Percentiles rank a stretch among this genome's conserved stretches.
Evolutionary conservation across 2,329 filamentous ascomycete species (phyloP).

Genomic region (Capronia coronata): DNA sequence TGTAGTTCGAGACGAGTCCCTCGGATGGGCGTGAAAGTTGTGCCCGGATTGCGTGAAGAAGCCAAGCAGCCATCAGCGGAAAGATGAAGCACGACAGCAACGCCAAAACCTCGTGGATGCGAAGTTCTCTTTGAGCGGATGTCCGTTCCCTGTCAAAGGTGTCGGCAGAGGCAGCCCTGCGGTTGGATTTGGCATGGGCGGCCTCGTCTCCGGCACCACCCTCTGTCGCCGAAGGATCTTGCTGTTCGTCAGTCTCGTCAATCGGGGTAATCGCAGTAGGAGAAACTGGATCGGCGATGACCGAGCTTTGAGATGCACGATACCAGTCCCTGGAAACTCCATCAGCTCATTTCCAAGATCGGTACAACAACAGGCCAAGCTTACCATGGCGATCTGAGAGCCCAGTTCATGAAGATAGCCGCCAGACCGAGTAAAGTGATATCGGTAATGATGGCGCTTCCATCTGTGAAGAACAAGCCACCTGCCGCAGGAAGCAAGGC

Average conservation of each 20-base stretch:
- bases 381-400: conserved; percentile 81
- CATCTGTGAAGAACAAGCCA: conserved; percentile 77
- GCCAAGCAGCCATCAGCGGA: conserved; percentile 70
- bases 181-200: neutral
- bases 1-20: conserved; percentile 84
- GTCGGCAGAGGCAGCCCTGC: conserved; percentile 14
- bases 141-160: conserved; percentile 19
- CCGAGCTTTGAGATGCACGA: conserved; percentile 59
- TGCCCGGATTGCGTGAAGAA: conserved; percentile 72
- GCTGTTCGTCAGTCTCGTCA: conserved; percentile 32
- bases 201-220: conserved; percentile 2
- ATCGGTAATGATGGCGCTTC: conserved; percentile 76
- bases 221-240: conserved; percentile 18
- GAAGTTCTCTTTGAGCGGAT: conserved; percentile 56
- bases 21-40: conserved; percentile 79
- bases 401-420: conserved; percentile 86
- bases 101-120: conserved; percentile 66
- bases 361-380: conserved; percentile 25
- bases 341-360: conserved; percentile 15
- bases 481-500: conserved; percentile 80
- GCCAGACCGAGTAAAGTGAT: conserved; percentile 72
- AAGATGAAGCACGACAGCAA: conserved; percentile 71
- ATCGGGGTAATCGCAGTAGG: conserved; percentile 28
- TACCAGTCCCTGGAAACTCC: conserved; percentile 60
- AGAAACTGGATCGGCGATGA: conserved; percentile 45